A percentile compares a stretch with the other conserved stretches of the same genome.
These are phyloP conservation scores for Mallotus japonicus DNA, from an alignment of 441 rosid species.

Conservation along the genomic window DNA sequence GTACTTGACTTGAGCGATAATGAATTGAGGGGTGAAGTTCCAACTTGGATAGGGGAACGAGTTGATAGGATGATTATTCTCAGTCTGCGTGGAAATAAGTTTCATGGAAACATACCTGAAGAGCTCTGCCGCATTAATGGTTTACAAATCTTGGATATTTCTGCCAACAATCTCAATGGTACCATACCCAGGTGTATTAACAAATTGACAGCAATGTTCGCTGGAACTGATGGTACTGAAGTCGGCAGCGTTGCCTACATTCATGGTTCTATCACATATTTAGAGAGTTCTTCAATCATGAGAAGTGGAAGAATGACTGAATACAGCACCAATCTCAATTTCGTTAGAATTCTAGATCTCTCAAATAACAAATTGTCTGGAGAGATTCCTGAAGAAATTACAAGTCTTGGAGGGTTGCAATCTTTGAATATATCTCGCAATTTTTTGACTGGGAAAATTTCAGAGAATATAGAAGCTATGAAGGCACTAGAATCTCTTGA, in stretches of 20 bases:
- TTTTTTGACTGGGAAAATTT: not conserved
- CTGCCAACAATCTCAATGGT: not conserved
- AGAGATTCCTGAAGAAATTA: slow-evolving; percentile 11
- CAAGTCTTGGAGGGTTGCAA: not conserved
- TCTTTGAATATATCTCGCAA: slow-evolving; percentile 24
- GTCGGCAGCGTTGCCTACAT: not conserved
- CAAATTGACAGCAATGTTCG: not conserved
- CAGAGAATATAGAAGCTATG: slow-evolving; percentile 12
- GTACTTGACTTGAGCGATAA: not conserved
- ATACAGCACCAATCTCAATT: not conserved
- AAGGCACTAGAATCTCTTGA: slow-evolving; percentile 25
- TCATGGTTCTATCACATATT: no score
- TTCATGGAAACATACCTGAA: not conserved
- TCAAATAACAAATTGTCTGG: slow-evolving; percentile 13
- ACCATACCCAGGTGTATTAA: slow-evolving; percentile 8
- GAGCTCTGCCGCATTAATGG: not conserved
- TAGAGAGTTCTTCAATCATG: not conserved
- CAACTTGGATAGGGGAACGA: not conserved
- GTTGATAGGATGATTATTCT: not conserved
- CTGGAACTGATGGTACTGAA: not conserved
- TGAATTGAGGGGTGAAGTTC: not conserved
- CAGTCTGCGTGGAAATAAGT: not conserved
- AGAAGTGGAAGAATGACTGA: slow-evolving; percentile 4
- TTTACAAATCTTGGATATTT: not conserved
- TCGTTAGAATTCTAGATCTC: slow-evolving; percentile 1